A percentile compares a stretch with the other conserved stretches of the same genome.
Conservation (phyloP, 495 filamentous ascomycete species). For the Xylaria castorea region DNA sequence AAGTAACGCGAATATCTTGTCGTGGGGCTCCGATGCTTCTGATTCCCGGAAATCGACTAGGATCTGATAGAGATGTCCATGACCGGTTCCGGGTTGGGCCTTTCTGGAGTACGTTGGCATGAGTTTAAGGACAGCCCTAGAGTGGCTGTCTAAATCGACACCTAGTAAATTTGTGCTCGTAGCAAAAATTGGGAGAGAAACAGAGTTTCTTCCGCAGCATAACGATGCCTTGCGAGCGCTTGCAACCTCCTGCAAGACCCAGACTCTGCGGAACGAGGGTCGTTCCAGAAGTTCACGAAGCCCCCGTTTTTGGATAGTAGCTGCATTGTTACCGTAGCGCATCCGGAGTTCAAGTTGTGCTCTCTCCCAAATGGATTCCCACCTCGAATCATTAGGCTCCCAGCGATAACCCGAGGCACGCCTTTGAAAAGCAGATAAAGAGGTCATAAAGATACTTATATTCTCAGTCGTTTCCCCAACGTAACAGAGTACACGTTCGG, state of each 20-base stretch:
- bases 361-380: conserved; percentile 10
- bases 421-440: neutral
- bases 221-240: conserved; percentile 35
- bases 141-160: conserved; percentile 29
- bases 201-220: conserved; percentile 34
- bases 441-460: neutral
- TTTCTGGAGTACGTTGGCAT: conserved; percentile 36
- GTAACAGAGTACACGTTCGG: conserved; percentile 19
- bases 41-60: conserved; percentile 35
- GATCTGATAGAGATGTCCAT: conserved; percentile 32
- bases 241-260: conserved; percentile 46
- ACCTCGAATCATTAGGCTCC: conserved; percentile 12
- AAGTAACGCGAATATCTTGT: conserved; percentile 44
- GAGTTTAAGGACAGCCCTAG: conserved; percentile 40
- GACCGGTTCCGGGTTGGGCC: conserved; percentile 31
- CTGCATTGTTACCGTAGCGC: neutral
- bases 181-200: conserved; percentile 35
- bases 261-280: conserved; percentile 41
- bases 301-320: conserved; percentile 8
- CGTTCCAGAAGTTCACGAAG: conserved; percentile 28
- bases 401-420: neutral
- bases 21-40: conserved; percentile 36
- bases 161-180: conserved; percentile 30
- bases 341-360: neutral
- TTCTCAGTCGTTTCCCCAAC: neutral